phyloP scores from a whole-genome alignment of 768 basidiomycete species.

The Dacryopinax spathularia region DNA sequence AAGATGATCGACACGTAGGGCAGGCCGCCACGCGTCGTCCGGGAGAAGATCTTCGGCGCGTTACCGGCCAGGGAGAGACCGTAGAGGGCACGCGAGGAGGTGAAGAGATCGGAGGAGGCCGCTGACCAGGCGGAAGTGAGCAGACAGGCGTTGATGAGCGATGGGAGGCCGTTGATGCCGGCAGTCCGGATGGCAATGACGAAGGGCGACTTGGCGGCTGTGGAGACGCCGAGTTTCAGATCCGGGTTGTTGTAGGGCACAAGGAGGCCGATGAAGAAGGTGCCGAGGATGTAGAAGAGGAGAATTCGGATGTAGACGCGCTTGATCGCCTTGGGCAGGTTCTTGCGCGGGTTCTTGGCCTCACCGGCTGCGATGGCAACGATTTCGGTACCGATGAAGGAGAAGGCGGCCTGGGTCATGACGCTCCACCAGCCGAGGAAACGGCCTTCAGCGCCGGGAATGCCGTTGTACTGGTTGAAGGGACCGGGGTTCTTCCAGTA shows the following conservation, averaged over 20 bases:
- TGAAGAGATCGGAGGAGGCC: conserved; percentile 77
- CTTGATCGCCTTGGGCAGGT: conserved; percentile 52
- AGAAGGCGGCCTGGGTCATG: conserved; percentile 72
- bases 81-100: conserved; percentile 56
- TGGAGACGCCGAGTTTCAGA: conserved; percentile 40
- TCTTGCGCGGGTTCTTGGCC: conserved; percentile 63
- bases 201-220: conserved; percentile 69
- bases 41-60: conserved; percentile 66
- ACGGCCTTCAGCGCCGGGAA: conserved; percentile 21
- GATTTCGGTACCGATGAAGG: conserved; percentile 87
- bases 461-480: conserved; percentile 49
- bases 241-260: conserved; percentile 53
- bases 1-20: conserved; percentile 61
- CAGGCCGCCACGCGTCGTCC: conserved; percentile 55
- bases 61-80: conserved; percentile 67
- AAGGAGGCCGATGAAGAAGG: conserved; percentile 66
- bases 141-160: conserved; percentile 66
- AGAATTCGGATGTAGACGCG: conserved; percentile 65
- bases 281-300: conserved; percentile 49
- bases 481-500: conserved; percentile 87
- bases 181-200: conserved; percentile 77
- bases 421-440: conserved; percentile 20
- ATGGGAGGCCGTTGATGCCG: conserved; percentile 72
- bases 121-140: conserved; percentile 89
- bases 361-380: conserved; percentile 83